A percentile compares a stretch with the other conserved stretches of the same genome.
These are phyloP conservation scores for Hibiscus syriacus DNA, from an alignment of 345 rosid species.

Conservation along the genomic window DNA sequence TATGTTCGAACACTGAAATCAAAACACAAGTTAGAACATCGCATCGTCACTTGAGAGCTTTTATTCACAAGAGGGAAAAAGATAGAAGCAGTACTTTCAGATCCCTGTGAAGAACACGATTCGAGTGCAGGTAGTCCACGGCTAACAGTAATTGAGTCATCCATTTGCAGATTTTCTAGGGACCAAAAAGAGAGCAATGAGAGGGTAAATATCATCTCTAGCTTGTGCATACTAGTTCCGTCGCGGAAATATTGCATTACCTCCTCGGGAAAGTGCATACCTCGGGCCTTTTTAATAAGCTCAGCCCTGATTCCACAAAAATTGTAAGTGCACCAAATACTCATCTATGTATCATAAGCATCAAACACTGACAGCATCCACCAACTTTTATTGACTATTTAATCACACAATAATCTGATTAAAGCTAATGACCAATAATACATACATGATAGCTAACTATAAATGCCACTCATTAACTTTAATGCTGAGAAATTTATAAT, in stretches of 20 bases:
- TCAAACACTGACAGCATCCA: neutral
- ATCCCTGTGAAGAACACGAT: conserved; percentile 91
- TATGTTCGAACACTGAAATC: conserved; percentile 86
- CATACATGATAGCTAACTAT: neutral
- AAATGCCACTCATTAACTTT: neutral
- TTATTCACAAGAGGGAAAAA: conserved; percentile 3
- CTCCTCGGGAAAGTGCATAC: conserved; percentile 76
- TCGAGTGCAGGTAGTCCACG: conserved; percentile 87
- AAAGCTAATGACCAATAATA: neutral
- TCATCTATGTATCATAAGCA: neutral
- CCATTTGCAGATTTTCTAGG: conserved; percentile 94
- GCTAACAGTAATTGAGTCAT: conserved; percentile 86
- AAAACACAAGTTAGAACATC: conserved; percentile 15
- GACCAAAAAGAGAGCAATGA: conserved; percentile 14
- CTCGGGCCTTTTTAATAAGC: conserved; percentile 78
- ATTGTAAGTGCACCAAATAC: neutral
- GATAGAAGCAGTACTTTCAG: conserved; percentile 51
- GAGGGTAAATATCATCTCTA: neutral
- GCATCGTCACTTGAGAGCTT: conserved; percentile 9
- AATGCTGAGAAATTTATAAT: neutral
- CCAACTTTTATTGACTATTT: neutral
- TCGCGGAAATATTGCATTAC: conserved; percentile 28
- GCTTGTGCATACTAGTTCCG: too few relatives aligned
- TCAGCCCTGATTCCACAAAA: conserved; percentile 52
- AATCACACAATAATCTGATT: neutral